These are phyloP conservation scores for Phycomyces nitens DNA, from an alignment of 192 early-diverging fungal species.

Conservation along the genomic window DNA sequence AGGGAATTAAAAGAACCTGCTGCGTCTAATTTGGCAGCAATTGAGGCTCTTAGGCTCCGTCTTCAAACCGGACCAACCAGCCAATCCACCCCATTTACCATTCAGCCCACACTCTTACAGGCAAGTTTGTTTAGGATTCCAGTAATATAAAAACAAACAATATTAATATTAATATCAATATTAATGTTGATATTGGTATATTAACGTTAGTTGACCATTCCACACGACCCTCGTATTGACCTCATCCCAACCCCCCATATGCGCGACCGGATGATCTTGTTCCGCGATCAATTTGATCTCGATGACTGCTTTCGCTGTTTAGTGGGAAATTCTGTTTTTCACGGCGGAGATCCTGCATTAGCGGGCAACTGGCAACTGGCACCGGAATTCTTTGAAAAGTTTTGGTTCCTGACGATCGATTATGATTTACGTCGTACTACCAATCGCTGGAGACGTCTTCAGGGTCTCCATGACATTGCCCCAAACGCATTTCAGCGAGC, in stretches of 20 bases:
- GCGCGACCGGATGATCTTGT: conserved; percentile 44
- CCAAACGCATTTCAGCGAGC: too few species aligned
- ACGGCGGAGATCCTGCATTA: conserved; percentile 33
- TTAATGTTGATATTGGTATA: too few species aligned
- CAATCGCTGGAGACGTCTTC: conserved; percentile 10
- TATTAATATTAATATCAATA: too few species aligned
- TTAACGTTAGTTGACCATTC: conserved; percentile 34
- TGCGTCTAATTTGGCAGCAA: conserved; percentile 19
- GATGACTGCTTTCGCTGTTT: conserved; percentile 35
- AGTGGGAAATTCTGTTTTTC: conserved; percentile 21
- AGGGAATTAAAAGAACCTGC: neutral
- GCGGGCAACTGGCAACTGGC: conserved; percentile 34
- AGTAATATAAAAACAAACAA: too few species aligned
- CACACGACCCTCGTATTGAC: conserved; percentile 40
- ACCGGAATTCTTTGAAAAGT: conserved; percentile 31
- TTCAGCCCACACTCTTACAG: conserved; percentile 28
- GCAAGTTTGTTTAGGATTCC: too few species aligned
- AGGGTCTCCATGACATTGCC: conserved; percentile 2
- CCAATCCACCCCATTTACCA: conserved; percentile 9
- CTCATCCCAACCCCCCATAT: conserved; percentile 32
- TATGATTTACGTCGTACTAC: conserved; percentile 17
- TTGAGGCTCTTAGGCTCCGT: conserved; percentile 24
- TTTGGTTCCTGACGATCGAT: conserved; percentile 32
- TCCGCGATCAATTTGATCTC: conserved; percentile 37
- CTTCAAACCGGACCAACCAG: conserved; percentile 16